Evolutionary conservation across 805 yeast genomes (phyloP).

Genomic region (Zygosaccharomyces lentus): DNA sequence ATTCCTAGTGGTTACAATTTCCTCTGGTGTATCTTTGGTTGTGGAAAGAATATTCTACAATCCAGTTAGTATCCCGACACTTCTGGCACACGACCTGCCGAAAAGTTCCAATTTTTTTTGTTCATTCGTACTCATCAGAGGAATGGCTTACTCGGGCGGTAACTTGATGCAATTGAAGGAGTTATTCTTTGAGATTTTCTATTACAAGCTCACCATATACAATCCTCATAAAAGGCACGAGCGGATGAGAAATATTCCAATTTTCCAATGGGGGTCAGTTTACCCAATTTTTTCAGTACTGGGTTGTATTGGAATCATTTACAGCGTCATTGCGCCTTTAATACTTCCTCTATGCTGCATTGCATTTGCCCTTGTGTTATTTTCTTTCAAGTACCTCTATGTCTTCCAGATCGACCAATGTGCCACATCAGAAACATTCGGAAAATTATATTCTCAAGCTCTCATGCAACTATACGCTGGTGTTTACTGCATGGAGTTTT

Average conservation of each 20-base stretch:
- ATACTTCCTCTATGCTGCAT: slow-evolving; percentile 58
- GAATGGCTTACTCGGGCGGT: slow-evolving; percentile 70
- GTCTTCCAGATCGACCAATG: slow-evolving; percentile 50
- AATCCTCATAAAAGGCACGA: slow-evolving; percentile 60
- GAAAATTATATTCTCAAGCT: slow-evolving; percentile 68
- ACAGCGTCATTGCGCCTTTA: slow-evolving; percentile 74
- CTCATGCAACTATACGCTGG: slow-evolving; percentile 76
- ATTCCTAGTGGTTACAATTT: slow-evolving; percentile 77
- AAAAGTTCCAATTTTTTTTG: slow-evolving; percentile 83
- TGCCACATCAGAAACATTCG: slow-evolving; percentile 61
- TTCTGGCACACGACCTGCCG: slow-evolving; percentile 75
- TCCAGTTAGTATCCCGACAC: slow-evolving; percentile 67
- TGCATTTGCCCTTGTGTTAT: slow-evolving; percentile 51
- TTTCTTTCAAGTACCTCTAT: slow-evolving; percentile 68
- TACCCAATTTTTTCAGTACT: slow-evolving; percentile 75
- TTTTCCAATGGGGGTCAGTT: slow-evolving; percentile 70
- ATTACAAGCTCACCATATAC: slow-evolving; percentile 38
- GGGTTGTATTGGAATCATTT: slow-evolving; percentile 73
- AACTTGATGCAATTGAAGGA: slow-evolving; percentile 58
- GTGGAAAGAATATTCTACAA: slow-evolving; percentile 57
- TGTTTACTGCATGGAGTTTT: slow-evolving; percentile 72
- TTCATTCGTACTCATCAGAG: slow-evolving; percentile 69
- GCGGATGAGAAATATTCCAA: slow-evolving; percentile 42
- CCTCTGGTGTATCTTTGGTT: slow-evolving; percentile 68
- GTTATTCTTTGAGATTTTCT: slow-evolving; percentile 40